A percentile compares a stretch with the other conserved stretches of the same genome.
These are phyloP conservation scores for Brachypodium distachyon DNA, from an alignment of 202 grass and related monocot species.

Conservation along the genomic window DNA sequence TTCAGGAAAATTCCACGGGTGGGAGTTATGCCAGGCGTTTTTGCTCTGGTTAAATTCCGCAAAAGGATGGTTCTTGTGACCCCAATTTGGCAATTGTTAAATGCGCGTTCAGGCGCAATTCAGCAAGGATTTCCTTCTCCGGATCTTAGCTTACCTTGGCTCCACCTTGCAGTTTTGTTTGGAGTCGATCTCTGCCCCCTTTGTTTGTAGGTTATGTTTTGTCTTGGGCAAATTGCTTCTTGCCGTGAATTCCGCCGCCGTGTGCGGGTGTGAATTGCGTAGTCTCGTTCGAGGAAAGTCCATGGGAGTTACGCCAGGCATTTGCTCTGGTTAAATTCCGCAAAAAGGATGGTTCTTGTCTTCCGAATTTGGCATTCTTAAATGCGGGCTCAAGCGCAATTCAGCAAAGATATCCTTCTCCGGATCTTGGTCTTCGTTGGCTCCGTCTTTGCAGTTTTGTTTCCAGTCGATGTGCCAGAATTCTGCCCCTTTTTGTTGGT, in stretches of 20 bases:
- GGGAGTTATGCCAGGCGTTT: no score
- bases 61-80: no score
- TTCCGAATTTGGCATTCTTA: conserved; percentile 5
- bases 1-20: no score
- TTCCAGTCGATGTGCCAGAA: neutral
- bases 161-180: no score
- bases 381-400: neutral
- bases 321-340: conserved; percentile 8
- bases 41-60: no score
- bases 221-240: no score
- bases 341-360: neutral
- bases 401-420: neutral
- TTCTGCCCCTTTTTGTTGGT: neutral
- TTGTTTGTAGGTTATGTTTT: no score
- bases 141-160: no score
- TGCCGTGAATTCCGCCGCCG: neutral
- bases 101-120: no score
- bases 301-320: conserved; percentile 9
- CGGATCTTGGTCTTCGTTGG: conserved; percentile 2
- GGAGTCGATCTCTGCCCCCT: no score
- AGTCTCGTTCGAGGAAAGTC: conserved; percentile 24
- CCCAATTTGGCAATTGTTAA: no score
- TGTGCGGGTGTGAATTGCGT: neutral
- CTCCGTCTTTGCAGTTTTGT: neutral
- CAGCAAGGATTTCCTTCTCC: no score